Evolutionary conservation across 129 eudicot species (phyloP).

Genomic region (Erigeron canadensis): DNA sequence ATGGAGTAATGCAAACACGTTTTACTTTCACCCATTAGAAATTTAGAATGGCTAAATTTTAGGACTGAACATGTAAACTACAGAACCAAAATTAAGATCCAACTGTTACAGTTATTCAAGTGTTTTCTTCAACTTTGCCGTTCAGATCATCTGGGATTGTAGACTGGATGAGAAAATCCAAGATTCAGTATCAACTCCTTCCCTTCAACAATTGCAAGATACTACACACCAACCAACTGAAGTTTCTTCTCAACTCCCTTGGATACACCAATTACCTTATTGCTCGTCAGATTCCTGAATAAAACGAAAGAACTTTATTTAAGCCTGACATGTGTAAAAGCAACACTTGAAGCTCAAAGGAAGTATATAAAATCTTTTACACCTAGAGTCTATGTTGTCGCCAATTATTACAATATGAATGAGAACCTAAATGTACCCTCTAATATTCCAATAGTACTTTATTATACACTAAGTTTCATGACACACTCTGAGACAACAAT

Average conservation of each 20-base stretch:
- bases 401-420: background rate
- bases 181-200: no score
- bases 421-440: background rate
- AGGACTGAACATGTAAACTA: no score
- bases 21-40: no score
- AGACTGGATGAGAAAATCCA: no score
- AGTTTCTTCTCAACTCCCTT: slow-evolving; percentile 91
- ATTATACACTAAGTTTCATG: no score
- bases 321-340: background rate
- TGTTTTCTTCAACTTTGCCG: no score
- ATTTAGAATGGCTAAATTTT: no score
- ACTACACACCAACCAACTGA: slow-evolving; percentile 81
- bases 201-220: slow-evolving; percentile 95
- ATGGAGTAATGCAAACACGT: no score
- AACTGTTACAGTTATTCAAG: no score
- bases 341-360: background rate
- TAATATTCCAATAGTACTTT: no score
- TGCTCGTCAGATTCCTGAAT: slow-evolving; percentile 85
- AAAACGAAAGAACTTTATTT: background rate
- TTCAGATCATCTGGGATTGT: no score
- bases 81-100: no score
- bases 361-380: background rate
- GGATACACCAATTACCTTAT: slow-evolving; percentile 94
- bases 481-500: background rate
- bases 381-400: background rate